Percentiles rank a stretch among this genome's conserved stretches.
These are phyloP conservation scores for Clarireedia homoeocarpa DNA, from an alignment of 2,329 filamentous ascomycete species.

Conservation along the genomic window DNA sequence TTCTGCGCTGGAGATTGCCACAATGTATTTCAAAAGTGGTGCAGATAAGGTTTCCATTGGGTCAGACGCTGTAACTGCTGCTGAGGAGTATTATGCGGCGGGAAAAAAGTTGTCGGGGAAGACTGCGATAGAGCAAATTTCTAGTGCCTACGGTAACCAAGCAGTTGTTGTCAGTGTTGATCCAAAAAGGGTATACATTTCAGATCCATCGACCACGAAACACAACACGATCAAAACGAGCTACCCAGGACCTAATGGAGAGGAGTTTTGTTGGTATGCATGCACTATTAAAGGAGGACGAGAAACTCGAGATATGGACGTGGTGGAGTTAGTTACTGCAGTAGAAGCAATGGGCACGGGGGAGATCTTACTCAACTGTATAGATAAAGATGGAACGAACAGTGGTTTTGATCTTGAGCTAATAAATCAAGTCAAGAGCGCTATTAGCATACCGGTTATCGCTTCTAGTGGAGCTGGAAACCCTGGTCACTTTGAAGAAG, in stretches of 20 bases:
- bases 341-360: conserved; percentile 95
- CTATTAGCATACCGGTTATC: conserved; percentile 87
- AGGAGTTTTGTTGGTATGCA: conserved; percentile 89
- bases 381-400: conserved; percentile 93
- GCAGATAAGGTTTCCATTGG: conserved; percentile 98
- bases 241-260: conserved; percentile 64
- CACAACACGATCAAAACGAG: conserved; percentile 65
- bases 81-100: conserved; percentile 77
- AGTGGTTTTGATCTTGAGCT: conserved; percentile 91
- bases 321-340: conserved; percentile 76
- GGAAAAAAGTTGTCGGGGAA: conserved; percentile 64
- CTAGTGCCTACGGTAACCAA: conserved; percentile 86
- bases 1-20: conserved; percentile 87
- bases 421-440: conserved; percentile 78
- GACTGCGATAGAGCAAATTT: conserved; percentile 94
- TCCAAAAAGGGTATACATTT: conserved; percentile 82
- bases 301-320: conserved; percentile 89
- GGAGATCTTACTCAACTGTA: conserved; percentile 94
- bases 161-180: conserved; percentile 95
- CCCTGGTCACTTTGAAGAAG: conserved; percentile 81
- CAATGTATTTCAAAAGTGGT: conserved; percentile 93
- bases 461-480: conserved; percentile 87
- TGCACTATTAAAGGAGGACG: conserved; percentile 95
- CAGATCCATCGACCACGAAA: conserved; percentile 58
- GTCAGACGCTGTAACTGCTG: conserved; percentile 86